phyloP scores from a whole-genome alignment of 805 yeast species.

The Cephaloascus fragrans region DNA sequence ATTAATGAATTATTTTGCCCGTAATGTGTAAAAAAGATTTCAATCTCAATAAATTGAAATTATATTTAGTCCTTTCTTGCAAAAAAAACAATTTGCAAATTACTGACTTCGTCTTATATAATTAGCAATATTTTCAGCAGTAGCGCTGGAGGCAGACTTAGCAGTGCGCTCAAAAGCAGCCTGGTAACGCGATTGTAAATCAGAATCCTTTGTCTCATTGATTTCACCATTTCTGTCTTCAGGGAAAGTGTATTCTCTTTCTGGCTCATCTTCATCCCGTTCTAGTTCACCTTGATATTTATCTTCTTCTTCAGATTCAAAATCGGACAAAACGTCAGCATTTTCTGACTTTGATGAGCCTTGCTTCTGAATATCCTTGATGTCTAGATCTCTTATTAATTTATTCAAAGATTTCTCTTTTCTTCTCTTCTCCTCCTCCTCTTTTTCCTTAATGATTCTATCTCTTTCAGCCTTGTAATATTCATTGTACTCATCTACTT shows the following conservation, averaged over 20 bases:
- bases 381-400: slow-evolving; percentile 81
- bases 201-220: slow-evolving; percentile 33
- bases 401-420: slow-evolving; percentile 63
- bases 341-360: slow-evolving; percentile 14
- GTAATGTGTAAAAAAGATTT: no score
- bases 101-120: slow-evolving; percentile 34
- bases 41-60: no score
- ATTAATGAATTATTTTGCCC: no score
- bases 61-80: no score
- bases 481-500: slow-evolving; percentile 78
- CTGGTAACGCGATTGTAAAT: slow-evolving; percentile 61
- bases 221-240: slow-evolving; percentile 58
- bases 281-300: slow-evolving; percentile 35
- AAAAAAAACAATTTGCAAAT: no score
- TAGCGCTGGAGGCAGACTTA: slow-evolving; percentile 50
- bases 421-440: slow-evolving; percentile 60
- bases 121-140: slow-evolving; percentile 65
- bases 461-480: slow-evolving; percentile 85
- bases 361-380: slow-evolving; percentile 26
- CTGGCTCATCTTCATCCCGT: slow-evolving; percentile 33
- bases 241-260: slow-evolving; percentile 64
- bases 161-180: slow-evolving; percentile 58
- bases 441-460: slow-evolving; percentile 63
- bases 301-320: slow-evolving; percentile 34
- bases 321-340: slow-evolving; percentile 43